Conservation (phyloP, 2,329 filamentous ascomycete genomes). For the Monilinia vaccinii-corymbosi region DNA sequence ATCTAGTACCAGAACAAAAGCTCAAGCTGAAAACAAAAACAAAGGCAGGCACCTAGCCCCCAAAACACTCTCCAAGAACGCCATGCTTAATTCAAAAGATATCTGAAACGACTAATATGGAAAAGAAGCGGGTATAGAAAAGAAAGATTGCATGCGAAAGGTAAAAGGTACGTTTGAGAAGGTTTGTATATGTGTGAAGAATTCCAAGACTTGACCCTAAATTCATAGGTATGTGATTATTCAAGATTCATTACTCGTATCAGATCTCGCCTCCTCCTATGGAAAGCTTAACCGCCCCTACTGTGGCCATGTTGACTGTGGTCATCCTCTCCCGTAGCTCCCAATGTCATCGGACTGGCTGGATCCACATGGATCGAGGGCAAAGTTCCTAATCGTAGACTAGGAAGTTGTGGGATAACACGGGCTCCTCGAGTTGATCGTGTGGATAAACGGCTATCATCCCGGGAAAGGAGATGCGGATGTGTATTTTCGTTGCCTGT, state of each 20-base stretch:
- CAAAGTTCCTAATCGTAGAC: conserved; percentile 39
- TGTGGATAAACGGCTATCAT: conserved; percentile 5
- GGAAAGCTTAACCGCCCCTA: neutral
- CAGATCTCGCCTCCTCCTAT: neutral
- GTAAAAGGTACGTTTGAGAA: neutral
- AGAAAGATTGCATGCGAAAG: neutral
- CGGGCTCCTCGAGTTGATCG: conserved; percentile 30
- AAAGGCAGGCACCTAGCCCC: neutral
- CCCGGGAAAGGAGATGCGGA: neutral
- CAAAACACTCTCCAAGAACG: neutral
- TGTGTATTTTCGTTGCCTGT: conserved; percentile 11
- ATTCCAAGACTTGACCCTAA: neutral
- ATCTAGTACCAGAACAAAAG: neutral
- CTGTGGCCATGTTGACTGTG: neutral
- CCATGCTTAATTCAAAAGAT: neutral
- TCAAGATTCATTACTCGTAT: conserved; percentile 7
- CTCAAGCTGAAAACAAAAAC: neutral
- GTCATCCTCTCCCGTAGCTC: conserved; percentile 1
- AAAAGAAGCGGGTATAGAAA: conserved; percentile 1
- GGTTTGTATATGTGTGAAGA: neutral
- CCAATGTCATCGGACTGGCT: conserved; percentile 17
- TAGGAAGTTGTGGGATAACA: conserved; percentile 42
- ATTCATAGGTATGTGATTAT: conserved; percentile 1
- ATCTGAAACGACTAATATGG: neutral
- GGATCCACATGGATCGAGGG: conserved; percentile 50